Base-by-base conservation (phyloP, 139 green algal species). In the Spirogloea muscicola region DNA sequence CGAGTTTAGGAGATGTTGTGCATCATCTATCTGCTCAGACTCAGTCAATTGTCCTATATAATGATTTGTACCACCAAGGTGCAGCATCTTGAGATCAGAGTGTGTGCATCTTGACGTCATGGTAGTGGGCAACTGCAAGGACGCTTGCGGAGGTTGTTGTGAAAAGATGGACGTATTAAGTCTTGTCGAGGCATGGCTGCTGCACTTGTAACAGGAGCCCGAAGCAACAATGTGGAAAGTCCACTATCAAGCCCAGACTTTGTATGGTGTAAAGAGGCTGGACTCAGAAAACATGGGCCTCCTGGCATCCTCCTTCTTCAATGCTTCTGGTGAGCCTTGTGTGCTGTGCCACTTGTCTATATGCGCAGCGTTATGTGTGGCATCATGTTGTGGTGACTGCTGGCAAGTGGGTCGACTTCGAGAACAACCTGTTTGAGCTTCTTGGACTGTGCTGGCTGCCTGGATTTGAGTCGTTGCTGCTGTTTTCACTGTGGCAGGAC, bases 281-380 rank as follows among this genome's bases (percentile, higher is more conserved):
- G 55, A 64, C 55, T 27, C 10, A 9, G 55, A 64, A 13, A 13
- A 40, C 10, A 10, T 64, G 10, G 39, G 36, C 29, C 16, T 9
- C 10, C 55, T 64, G 10, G 10, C 55, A 9, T 64, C 55, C 36
- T 9, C 55, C 36, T 64, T 64, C 36, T 64, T 64, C 55, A 13
- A 64, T 64, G 10, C 55, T 16, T 13, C 13, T 64, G 55, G 55
- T 64, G 13, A 9, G 55, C 36, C 36, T 16, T 10, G 10, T 13
- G 10, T 64, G 10, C 36, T 38, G 10, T 64, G 29, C 55, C 10
- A 10, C 16, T 49, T 10, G 10, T 64, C n/a, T n/a, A n/a, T n/a
- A n/a, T n/a, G n/a, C n/a, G n/a, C n/a, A n/a, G n/a, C n/a, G n/a
- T n/a, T n/a, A n/a, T n/a, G n/a, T n/a, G n/a, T n/a, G n/a, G n/a